Base-by-base conservation (phyloP, 768 basidiomycete species). In the Chlorophyllum brunneum region DNA sequence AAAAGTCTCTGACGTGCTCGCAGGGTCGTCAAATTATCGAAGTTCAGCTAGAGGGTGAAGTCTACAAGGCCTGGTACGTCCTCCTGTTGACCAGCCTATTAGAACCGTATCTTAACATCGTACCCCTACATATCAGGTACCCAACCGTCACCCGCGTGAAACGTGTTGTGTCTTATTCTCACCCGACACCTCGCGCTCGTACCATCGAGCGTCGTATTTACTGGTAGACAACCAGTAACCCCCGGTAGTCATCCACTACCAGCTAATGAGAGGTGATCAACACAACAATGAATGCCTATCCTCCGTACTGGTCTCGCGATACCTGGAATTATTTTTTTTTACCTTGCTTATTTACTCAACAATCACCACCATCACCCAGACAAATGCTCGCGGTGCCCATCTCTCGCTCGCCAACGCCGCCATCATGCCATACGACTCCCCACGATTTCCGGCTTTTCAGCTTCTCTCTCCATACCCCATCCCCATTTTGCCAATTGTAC, bases 11-110 rank as follows among this genome's bases (percentile, higher is more conserved):
- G 40, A 40, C 23, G 24, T 50, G 8, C 36, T 20, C 46, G 5
- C 56, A 92, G 90, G 90, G 89, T 48, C 85, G 88, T 51, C 86
- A 88, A 71, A 77, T 92, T 58, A 70, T 93, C 56, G 86, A 91
- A 63, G 85, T 93, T 26, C 89, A 88, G 63, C 79, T 93, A 52
- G 88, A 91, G 53, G 73, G 75, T 24, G 81, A 86, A 50, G 62
- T 88, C 50, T 86, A 84, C 77, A 70, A 85, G 50, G 83, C 85
- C 38, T 86, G 81, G 83, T 85, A 56, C 31, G 48, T 41, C 40
- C 11, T 10, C 11, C 11, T 22, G 15, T 23, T 8, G 15, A 40
- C 38, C 44, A 31, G 31, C 54, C 2, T 4, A 31, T n/a, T n/a
- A n/a, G n/a, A n/a, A n/a, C n/a, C n/a, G n/a, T n/a, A n/a, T n/a